Evolutionary conservation across 2,329 filamentous ascomycete species (phyloP).

Genomic region (Trichoderma endophyticum): DNA sequence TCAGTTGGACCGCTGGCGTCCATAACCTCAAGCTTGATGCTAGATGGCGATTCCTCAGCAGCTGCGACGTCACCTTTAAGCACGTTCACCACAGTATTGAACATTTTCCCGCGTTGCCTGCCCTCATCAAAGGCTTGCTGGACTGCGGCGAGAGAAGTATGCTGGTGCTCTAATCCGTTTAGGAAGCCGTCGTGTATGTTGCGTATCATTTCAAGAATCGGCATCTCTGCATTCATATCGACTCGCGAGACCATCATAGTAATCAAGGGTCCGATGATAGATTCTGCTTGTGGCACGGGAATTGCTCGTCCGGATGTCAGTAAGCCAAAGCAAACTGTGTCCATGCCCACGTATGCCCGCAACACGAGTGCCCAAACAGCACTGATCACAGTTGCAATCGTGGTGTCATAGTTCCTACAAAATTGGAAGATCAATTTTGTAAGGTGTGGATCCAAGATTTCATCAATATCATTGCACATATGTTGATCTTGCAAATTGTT

Average conservation of each 20-base stretch:
- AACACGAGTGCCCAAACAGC: neutral
- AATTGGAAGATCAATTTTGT: neutral
- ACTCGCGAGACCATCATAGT: neutral
- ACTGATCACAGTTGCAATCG: neutral
- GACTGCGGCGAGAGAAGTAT: neutral
- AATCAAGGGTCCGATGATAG: neutral
- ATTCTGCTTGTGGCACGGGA: neutral
- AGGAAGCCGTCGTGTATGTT: neutral
- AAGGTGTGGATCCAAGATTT: neutral
- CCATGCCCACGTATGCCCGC: neutral
- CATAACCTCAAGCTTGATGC: neutral
- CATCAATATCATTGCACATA: neutral
- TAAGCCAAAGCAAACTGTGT: neutral
- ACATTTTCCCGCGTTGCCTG: neutral
- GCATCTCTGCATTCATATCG: neutral
- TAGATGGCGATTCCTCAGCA: neutral
- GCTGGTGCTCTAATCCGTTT: neutral
- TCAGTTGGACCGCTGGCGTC: neutral
- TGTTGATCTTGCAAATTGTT: neutral
- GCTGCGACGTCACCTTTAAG: neutral
- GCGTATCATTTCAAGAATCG: neutral
- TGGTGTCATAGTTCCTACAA: neutral
- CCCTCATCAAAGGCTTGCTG: neutral
- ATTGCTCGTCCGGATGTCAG: neutral
- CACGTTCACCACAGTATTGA: neutral